Evolutionary conservation across 208 protist genomes (phyloP), one percentile per base, ranked within the genome.

Genomic region (Porcisia hertigi): DNA sequence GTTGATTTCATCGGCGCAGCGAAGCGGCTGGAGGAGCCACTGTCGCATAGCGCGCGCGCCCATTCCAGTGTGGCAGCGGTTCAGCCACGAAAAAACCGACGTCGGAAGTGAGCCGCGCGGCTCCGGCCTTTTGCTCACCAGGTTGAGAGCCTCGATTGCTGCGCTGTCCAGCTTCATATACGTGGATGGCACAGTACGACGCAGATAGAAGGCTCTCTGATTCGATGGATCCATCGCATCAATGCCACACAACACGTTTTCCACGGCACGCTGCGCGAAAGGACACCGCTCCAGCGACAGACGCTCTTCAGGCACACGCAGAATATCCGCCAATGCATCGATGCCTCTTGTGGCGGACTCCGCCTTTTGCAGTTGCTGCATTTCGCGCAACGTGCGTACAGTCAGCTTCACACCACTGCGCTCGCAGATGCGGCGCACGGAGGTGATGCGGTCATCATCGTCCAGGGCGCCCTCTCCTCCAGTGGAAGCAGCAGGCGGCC

Each of bases 11-110:
- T 95, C 90, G 1, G 84, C 75, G 69, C 96, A 92, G 25, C 98
- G 85, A 20, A 99, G 82, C 11, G 98, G 98, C 92, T 99, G 98
- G 59, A 98, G 97, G 39, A 99, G 86, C 98, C 98, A 99, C 83
- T 99, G 94, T 20, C 93, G 84, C 81, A 99, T 93, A 71, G 92
- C 81, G n/a, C 99, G 90, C 18, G 97, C 83, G 3, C 98, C 99
- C 93, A 99, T 99, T 5, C 93, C 90, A 11, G 99, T 99, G 43
- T 82, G 67, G 80, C 98, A 99, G n/a, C 97, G 88, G 82, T 99
- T 98, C 20, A 99, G 87, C 82, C 98, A 92, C 9, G 90, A 90
- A 81, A 96, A 99, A 30, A 99, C 80, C 16, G 86, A 97, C 41
- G 79, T 86, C 43, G 92, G 90, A 54, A 94, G 80, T 23, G 88